Evolutionary conservation across 169 alveolate species (phyloP).

Genomic region (Plasmodium berghei): DNA sequence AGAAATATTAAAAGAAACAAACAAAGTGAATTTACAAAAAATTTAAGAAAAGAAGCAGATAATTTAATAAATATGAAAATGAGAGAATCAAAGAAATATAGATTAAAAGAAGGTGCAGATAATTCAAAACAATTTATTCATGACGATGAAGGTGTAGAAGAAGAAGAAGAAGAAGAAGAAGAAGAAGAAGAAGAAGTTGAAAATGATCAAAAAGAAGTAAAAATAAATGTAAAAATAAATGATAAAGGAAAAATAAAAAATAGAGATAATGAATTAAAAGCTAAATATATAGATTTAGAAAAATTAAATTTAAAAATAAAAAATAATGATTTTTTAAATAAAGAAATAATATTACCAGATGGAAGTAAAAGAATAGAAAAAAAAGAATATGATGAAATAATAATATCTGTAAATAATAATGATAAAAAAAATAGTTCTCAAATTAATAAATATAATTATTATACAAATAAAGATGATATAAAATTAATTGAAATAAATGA

Average conservation of each 20-base stretch:
- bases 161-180: conserved; percentile 35
- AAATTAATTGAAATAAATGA: conserved; percentile 79
- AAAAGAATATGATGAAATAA: conserved; percentile 89
- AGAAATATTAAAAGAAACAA: conserved; percentile 80
- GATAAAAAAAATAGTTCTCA: conserved; percentile 19
- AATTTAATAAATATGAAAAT: conserved; percentile 78
- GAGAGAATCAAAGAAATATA: conserved; percentile 44
- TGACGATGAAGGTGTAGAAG: conserved; percentile 25
- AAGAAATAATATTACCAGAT: conserved; percentile 94
- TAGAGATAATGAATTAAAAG: conserved; percentile 41
- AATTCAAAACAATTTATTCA: conserved; percentile 33
- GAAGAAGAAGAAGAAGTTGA: conserved; percentile 10
- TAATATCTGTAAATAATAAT: conserved; percentile 83
- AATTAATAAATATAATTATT: conserved; percentile 39
- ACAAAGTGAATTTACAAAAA: conserved; percentile 86
- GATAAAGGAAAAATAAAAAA: background rate
- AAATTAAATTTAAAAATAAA: conserved; percentile 20
- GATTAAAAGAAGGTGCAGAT: background rate
- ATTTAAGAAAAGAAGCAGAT: conserved; percentile 89
- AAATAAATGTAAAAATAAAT: background rate
- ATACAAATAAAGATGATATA: conserved; percentile 76
- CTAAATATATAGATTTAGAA: conserved; percentile 56
- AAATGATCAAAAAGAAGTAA: background rate
- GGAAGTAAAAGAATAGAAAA: conserved; percentile 92
- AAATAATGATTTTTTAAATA: conserved; percentile 79